A percentile compares a stretch with the other conserved stretches of the same genome.
Conservation (phyloP, 2,329 filamentous ascomycete genomes). For the Botrytis tulipae region DNA sequence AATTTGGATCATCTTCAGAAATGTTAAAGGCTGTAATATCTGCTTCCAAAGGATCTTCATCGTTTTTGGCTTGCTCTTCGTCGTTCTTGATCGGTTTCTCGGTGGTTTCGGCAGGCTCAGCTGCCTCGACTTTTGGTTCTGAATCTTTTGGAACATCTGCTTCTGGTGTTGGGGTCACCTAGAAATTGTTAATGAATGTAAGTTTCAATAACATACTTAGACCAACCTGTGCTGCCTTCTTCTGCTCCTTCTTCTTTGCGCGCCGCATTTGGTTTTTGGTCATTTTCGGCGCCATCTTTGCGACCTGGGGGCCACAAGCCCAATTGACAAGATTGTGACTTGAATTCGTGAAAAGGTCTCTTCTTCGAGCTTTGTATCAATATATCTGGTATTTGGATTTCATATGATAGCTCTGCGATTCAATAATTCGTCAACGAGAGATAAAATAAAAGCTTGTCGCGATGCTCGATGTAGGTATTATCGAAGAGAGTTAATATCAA, state of each 20-base stretch:
- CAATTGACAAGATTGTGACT: constrained; percentile 5
- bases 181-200: constrained; percentile 25
- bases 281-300: constrained; percentile 68
- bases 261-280: constrained; percentile 93
- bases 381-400: neutral
- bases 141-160: constrained; percentile 36
- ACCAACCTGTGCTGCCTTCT: constrained; percentile 61
- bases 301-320: constrained; percentile 30
- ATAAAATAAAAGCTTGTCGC: neutral
- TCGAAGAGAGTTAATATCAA: constrained; percentile 24
- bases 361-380: neutral
- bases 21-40: constrained; percentile 48
- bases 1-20: constrained; percentile 71
- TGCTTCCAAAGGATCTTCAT: constrained; percentile 45
- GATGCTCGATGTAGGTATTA: neutral
- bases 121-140: constrained; percentile 35
- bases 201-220: neutral
- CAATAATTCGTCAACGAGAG: neutral
- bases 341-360: neutral
- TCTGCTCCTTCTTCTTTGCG: constrained; percentile 91
- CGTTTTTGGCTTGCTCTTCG: constrained; percentile 27
- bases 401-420: neutral
- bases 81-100: constrained; percentile 31
- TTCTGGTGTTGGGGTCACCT: constrained; percentile 38
- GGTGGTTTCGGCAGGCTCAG: constrained; percentile 14